These are phyloP conservation scores for Sporisorium sorghi DNA, from an alignment of 1,284 basidiomycete genomes.

Conservation along the genomic window DNA sequence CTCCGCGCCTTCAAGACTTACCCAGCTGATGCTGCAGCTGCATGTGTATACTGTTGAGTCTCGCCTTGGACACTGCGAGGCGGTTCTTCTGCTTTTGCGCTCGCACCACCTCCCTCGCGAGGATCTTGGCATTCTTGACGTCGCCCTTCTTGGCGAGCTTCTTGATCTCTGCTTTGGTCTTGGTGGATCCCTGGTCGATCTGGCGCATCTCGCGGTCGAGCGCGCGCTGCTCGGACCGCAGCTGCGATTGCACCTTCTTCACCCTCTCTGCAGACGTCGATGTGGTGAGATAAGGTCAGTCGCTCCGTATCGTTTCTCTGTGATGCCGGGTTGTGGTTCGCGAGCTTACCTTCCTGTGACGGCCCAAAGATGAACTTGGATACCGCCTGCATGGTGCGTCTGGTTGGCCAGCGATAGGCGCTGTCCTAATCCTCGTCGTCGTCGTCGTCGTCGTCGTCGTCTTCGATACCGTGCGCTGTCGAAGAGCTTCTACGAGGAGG, in stretches of 20 bases:
- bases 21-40: conserved; percentile 94
- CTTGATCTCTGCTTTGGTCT: conserved; percentile 86
- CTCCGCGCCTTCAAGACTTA: conserved; percentile 71
- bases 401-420: background rate
- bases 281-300: background rate
- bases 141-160: conserved; percentile 91
- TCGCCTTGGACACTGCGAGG: conserved; percentile 89
- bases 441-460: too few relatives aligned
- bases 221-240: conserved; percentile 63
- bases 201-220: conserved; percentile 70
- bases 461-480: background rate
- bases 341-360: conserved; percentile 80
- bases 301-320: background rate
- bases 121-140: conserved; percentile 87
- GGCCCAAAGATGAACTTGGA: conserved; percentile 93
- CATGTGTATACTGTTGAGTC: conserved; percentile 88
- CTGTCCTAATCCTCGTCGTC: too few relatives aligned
- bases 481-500: background rate
- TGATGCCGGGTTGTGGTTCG: background rate
- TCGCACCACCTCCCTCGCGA: conserved; percentile 93
- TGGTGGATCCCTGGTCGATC: conserved; percentile 85
- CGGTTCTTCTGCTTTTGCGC: conserved; percentile 94
- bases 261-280: conserved; percentile 57
- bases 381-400: conserved; percentile 79
- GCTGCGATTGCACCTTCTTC: conserved; percentile 60